Evolutionary conservation across 2,329 filamentous ascomycete genomes (phyloP).

Genomic region (Phialocephala subalpina): DNA sequence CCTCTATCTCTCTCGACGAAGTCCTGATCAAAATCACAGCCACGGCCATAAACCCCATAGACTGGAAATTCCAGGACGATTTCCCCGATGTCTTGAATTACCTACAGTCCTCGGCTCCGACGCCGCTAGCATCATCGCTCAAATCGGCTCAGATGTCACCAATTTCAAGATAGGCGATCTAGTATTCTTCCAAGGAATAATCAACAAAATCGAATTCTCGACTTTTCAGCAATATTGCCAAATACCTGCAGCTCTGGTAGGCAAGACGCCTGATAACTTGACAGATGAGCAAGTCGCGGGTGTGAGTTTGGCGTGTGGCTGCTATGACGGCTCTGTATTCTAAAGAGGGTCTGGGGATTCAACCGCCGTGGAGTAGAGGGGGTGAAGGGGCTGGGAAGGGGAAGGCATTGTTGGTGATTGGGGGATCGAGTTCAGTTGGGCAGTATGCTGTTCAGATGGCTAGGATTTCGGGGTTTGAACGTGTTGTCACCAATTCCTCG

Average conservation of each 20-base stretch:
- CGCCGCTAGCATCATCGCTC: conserved; percentile 42
- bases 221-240: conserved; percentile 26
- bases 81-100: conserved; percentile 35
- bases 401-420: conserved; percentile 43
- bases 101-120: conserved; percentile 42
- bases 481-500: conserved; percentile 46
- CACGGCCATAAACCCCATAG: conserved; percentile 48
- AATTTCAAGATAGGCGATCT: conserved; percentile 42
- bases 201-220: not conserved
- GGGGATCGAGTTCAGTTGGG: conserved; percentile 44
- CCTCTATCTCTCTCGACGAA: conserved; percentile 26
- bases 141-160: conserved; percentile 39
- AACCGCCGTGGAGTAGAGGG: not conserved
- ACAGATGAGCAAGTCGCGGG: conserved; percentile 1
- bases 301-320: conserved; percentile 29
- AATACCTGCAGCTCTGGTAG: conserved; percentile 38
- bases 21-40: conserved; percentile 44
- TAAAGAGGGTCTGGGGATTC: conserved; percentile 13
- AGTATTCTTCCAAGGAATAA: conserved; percentile 28
- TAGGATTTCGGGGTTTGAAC: conserved; percentile 40
- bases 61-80: conserved; percentile 43
- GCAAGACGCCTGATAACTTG: conserved; percentile 1
- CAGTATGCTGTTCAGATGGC: conserved; percentile 41
- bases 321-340: conserved; percentile 36
- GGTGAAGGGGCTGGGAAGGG: conserved; percentile 15